Conservation (phyloP, 192 early-diverging fungal species). For the Coemansia sp. region DNA sequence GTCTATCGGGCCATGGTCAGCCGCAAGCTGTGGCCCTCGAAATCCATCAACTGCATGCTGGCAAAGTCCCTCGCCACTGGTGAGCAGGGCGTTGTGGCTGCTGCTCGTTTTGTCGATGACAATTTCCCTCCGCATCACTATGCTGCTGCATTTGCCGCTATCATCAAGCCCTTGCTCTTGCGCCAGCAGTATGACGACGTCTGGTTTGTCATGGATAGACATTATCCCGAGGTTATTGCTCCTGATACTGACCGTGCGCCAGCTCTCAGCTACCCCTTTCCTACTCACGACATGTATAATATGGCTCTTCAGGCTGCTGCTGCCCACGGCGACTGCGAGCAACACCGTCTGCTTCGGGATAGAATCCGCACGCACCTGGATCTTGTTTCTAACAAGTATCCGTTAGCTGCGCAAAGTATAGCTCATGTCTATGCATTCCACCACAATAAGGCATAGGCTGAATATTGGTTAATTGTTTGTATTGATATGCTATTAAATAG, state of each 20-base stretch:
- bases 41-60: constrained; percentile 47
- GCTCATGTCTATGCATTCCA: constrained; percentile 15
- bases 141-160: constrained; percentile 11
- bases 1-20: constrained; percentile 23
- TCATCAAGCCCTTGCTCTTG: constrained; percentile 23
- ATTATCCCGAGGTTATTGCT: constrained; percentile 23
- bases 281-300: constrained; percentile 37
- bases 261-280: constrained; percentile 14
- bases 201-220: constrained; percentile 25
- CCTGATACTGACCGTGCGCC: background rate
- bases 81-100: background rate
- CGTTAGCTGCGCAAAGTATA: constrained; percentile 18
- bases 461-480: background rate
- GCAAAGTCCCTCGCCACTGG: constrained; percentile 14
- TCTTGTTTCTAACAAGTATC: background rate
- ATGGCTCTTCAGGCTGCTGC: constrained; percentile 15
- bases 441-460: background rate
- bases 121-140: constrained; percentile 37
- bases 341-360: constrained; percentile 32
- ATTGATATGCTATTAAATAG: background rate
- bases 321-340: constrained; percentile 14
- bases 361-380: constrained; percentile 29
- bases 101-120: constrained; percentile 16
- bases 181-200: constrained; percentile 11
- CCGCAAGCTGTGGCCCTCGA: constrained; percentile 29